A percentile compares a stretch with the other conserved stretches of the same genome.
phyloP scores from a whole-genome alignment of 495 filamentous ascomycete species.

The Haplographium delicatum region DNA sequence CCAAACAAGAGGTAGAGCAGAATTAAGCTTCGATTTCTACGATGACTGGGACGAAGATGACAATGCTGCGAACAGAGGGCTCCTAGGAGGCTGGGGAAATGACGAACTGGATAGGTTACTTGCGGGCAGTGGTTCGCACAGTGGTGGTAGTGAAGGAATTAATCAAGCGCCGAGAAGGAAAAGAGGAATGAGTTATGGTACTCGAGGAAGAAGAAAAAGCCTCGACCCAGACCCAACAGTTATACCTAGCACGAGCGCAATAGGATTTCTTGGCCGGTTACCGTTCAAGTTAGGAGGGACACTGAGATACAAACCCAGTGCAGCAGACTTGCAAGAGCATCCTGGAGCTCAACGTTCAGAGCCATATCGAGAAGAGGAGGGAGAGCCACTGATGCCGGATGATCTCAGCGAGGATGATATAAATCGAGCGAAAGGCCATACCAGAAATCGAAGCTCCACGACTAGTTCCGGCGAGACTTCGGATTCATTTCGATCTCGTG shows the following conservation, averaged over 20 bases:
- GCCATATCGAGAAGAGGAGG: constrained; percentile 47
- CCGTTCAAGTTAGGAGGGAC: constrained; percentile 83
- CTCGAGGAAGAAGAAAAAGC: constrained; percentile 64
- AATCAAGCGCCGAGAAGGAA: constrained; percentile 66
- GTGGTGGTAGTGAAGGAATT: constrained; percentile 37
- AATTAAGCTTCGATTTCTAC: constrained; percentile 94
- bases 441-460: constrained; percentile 70
- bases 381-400: constrained; percentile 67
- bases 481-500: constrained; percentile 89
- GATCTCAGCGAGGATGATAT: constrained; percentile 37
- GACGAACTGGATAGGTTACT: constrained; percentile 87
- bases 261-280: constrained; percentile 80
- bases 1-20: constrained; percentile 57
- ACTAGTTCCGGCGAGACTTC: constrained; percentile 73
- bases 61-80: constrained; percentile 35
- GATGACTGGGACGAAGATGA: constrained; percentile 92
- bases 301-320: constrained; percentile 82
- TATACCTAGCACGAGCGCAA: constrained; percentile 77
- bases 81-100: constrained; percentile 50
- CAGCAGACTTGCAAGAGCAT: constrained; percentile 86
- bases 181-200: constrained; percentile 85
- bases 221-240: constrained; percentile 75
- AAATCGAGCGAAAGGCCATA: constrained; percentile 26
- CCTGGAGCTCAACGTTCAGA: constrained; percentile 46
- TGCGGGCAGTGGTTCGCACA: constrained; percentile 61